These are phyloP conservation scores for Aschersonia sp. DNA, from an alignment of 2,329 filamentous ascomycete genomes.

Conservation along the genomic window DNA sequence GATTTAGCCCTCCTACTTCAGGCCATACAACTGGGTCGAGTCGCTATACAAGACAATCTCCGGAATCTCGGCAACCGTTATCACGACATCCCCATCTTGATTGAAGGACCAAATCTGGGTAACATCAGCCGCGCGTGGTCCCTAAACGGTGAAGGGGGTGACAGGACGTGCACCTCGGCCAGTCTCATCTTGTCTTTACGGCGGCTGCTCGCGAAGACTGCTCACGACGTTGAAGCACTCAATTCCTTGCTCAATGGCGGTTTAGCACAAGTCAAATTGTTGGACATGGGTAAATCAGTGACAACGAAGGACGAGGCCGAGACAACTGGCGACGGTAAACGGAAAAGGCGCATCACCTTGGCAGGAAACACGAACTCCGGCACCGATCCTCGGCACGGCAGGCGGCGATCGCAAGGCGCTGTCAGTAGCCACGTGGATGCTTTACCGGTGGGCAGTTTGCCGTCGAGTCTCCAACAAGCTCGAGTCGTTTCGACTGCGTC, in stretches of 20 bases:
- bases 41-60: conserved; percentile 42
- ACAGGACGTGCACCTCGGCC: conserved; percentile 33
- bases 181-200: conserved; percentile 38
- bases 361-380: conserved; percentile 30
- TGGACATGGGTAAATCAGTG: conserved; percentile 19
- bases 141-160: conserved; percentile 37
- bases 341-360: conserved; percentile 12
- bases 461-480: conserved; percentile 39
- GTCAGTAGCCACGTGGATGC: conserved; percentile 8
- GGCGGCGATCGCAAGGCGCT: conserved; percentile 16
- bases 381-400: conserved; percentile 16
- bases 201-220: conserved; percentile 31
- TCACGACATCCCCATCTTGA: conserved; percentile 66
- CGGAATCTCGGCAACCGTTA: conserved; percentile 54
- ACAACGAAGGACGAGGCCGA: conserved; percentile 5
- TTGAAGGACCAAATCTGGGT: conserved; percentile 48
- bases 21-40: conserved; percentile 51
- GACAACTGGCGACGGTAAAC: conserved; percentile 3
- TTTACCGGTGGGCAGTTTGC: conserved; percentile 10
- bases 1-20: conserved; percentile 48
- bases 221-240: conserved; percentile 27
- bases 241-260: conserved; percentile 33
- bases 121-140: conserved; percentile 51
- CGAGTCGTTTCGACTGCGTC: conserved; percentile 68
- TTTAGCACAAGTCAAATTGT: conserved; percentile 23